phyloP scores from a whole-genome alignment of 2,329 filamentous ascomycete species.

The Thyridium curvatum region DNA sequence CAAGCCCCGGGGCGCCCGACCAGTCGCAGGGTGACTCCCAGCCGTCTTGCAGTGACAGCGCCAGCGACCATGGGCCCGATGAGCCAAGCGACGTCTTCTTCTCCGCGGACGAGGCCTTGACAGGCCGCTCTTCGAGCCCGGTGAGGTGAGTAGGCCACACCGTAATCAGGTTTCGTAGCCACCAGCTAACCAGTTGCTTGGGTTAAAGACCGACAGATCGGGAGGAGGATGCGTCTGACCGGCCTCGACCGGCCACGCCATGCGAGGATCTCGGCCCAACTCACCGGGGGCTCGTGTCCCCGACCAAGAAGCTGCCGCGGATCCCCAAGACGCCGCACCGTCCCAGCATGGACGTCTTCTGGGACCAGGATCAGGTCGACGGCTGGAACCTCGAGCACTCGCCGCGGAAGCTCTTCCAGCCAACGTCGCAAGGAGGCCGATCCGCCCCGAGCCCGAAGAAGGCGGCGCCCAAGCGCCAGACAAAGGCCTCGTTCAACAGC shows the following conservation, averaged over 20 bases:
- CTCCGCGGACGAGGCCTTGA: no score
- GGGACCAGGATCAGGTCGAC: conserved; percentile 52
- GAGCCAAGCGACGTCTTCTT: no score
- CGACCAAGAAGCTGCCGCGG: conserved; percentile 23
- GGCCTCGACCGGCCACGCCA: conserved; percentile 10
- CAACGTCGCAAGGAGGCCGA: conserved; percentile 4
- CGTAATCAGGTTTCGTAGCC: no score
- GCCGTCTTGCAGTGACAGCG: no score
- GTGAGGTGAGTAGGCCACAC: no score
- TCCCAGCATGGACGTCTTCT: conserved; percentile 51
- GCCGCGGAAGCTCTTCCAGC: conserved; percentile 21
- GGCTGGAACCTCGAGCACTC: conserved; percentile 58
- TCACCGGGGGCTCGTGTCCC: conserved; percentile 17
- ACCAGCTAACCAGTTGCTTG: no score
- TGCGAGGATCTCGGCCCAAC: conserved; percentile 3
- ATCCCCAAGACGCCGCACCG: conserved; percentile 50
- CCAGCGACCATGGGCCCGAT: no score
- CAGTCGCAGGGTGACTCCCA: no score
- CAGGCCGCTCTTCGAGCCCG: no score
- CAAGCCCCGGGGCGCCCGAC: no score
- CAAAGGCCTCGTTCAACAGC: conserved; percentile 56
- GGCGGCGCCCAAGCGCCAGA: conserved; percentile 24
- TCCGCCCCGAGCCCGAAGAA: conserved; percentile 14
- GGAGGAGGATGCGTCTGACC: no score
- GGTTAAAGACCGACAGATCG: neutral